phyloP scores from a whole-genome alignment of 495 filamentous ascomycete genomes.

The Tuber borchii region DNA sequence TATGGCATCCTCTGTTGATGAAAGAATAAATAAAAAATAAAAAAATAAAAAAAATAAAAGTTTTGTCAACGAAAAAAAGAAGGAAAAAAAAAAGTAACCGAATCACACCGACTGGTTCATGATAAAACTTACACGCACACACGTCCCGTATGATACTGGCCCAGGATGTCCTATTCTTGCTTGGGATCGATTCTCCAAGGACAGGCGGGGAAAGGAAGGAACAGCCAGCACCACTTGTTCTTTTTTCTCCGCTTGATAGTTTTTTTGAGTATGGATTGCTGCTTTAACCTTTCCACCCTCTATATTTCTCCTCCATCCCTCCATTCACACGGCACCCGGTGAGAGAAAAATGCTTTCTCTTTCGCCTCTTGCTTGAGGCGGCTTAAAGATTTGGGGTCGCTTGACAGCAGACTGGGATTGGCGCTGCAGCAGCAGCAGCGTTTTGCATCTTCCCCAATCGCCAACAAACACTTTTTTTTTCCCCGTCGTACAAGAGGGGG shows the following conservation, averaged over 20 bases:
- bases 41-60: too few relatives aligned
- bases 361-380: slow-evolving; percentile 25
- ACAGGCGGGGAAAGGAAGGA: slow-evolving; percentile 21
- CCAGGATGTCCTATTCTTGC: slow-evolving; percentile 7
- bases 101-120: neutral
- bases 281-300: neutral
- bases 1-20: neutral
- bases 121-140: slow-evolving; percentile 4
- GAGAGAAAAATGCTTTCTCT: slow-evolving; percentile 15
- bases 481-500: slow-evolving; percentile 23
- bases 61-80: too few relatives aligned
- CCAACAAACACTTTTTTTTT: slow-evolving; percentile 37
- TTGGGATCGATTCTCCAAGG: neutral
- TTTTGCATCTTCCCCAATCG: slow-evolving; percentile 35
- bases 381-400: slow-evolving; percentile 33
- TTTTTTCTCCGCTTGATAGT: slow-evolving; percentile 4
- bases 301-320: neutral
- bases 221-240: slow-evolving; percentile 22
- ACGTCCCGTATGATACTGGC: neutral
- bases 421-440: slow-evolving; percentile 35
- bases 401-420: slow-evolving; percentile 36
- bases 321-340: slow-evolving; percentile 19
- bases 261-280: slow-evolving; percentile 1
- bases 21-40: neutral
- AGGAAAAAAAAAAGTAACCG: neutral